Conservation (phyloP, 129 eudicot species). For the Scalesia atractyloides region DNA sequence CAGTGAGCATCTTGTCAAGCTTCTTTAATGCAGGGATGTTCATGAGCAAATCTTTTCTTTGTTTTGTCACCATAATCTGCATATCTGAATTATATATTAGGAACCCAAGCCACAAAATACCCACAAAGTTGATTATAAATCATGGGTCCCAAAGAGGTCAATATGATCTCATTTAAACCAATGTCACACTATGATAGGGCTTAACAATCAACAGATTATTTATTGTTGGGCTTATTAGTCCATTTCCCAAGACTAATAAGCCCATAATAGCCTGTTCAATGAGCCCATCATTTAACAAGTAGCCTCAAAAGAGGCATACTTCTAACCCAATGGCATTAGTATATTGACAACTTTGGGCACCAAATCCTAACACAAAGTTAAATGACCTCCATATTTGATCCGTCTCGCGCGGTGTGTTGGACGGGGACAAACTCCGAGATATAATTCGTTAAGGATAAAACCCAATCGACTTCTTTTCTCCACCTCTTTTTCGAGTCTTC, state of each 20-base stretch:
- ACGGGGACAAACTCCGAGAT: constrained; percentile 78
- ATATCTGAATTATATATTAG: constrained; percentile 29
- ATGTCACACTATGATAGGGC: background rate
- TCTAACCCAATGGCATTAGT: background rate
- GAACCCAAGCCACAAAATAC: constrained; percentile 15
- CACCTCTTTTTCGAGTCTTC: constrained; percentile 72
- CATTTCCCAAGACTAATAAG: background rate
- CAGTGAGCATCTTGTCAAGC: constrained; percentile 88
- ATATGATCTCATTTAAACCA: background rate
- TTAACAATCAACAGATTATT: background rate
- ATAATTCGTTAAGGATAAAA: constrained; percentile 76
- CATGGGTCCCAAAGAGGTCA: constrained; percentile 25
- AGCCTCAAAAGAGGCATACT: background rate
- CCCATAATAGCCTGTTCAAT: background rate
- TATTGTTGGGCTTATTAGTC: constrained; percentile 1
- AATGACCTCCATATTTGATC: constrained; percentile 80
- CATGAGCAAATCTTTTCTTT: constrained; percentile 75
- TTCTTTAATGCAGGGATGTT: constrained; percentile 79
- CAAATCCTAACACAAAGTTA: constrained; percentile 22
- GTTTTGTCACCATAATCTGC: constrained; percentile 87
- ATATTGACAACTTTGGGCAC: constrained; percentile 11
- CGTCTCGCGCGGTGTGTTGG: constrained; percentile 64
- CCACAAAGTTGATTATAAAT: background rate
- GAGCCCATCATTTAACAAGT: background rate
- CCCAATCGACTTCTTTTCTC: constrained; percentile 87